Evolutionary conservation across 805 yeast genomes (phyloP), one percentile per base, ranked within the genome.

Genomic region (Metschnikowia koreensis): DNA sequence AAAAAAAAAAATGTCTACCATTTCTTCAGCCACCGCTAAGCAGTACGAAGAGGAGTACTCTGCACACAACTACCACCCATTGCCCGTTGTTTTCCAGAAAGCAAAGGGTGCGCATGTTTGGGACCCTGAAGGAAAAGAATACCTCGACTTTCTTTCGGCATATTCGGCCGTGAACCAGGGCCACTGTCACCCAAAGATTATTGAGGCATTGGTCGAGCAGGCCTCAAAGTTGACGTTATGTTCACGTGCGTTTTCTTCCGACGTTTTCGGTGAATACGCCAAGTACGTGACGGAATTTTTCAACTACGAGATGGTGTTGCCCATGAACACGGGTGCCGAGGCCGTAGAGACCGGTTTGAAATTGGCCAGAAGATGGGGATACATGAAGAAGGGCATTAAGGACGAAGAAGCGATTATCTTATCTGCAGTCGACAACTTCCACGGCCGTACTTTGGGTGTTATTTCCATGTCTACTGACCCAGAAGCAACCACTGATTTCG

Each of bases 311-410:
- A 85, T 83, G 87, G 93, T 93, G 10, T 76, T 93, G 67, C 98
- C 98, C 59, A 93, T 92, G 97, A 93, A 93, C 77, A 93, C 98
- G 12, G 98, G 98, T 67, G 97, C 97, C 38, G 98, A 93, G 75
- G 98, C 98, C 9, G 98, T 93, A 40, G 98, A 93, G 75, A 89
- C 97, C 39, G 97, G 88, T 29, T 77, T 93, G 67, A 93, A 93
- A 71, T 76, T 93, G 54, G 97, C 97, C 47, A 86, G 98, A 81
- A 86, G 93, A 76, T 93, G 98, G 98, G 98, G 97, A 51, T 93
- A 92, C 76, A 80, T 79, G 63, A 83, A 82, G 69, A 93, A 93
- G 75, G 87, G 87, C 2, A 93, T 93, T 60, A 85, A 91, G 33
- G 80, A 83, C 29, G 82, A 81, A 63, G 89, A 93, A 70, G 97